Evolutionary conservation across 1,284 basidiomycete species (phyloP), one percentile per base, ranked within the genome.

Genomic region (Filobasidium uniguttulatum): DNA sequence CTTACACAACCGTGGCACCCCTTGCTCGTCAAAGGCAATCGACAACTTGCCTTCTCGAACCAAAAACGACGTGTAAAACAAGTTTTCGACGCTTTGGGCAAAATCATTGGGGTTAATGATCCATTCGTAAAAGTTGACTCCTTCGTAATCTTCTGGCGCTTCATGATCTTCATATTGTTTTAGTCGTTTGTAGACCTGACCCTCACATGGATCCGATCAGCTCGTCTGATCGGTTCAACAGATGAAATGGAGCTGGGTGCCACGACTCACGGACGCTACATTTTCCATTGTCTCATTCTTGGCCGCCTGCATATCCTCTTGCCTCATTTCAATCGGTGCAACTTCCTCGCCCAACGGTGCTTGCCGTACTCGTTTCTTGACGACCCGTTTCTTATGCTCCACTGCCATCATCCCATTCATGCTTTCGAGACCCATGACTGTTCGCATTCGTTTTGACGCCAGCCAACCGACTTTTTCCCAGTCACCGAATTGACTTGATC

Each of bases 31-130:
- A 9, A 62, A 57, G 10, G 61, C 55, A n/a, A 71, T 61, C 1
- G 60, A 63, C 0, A 65, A 71, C 41, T 60, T 61, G 6, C 71
- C 70, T 33, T 76, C 73, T 44, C 67, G 63, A 20, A 76, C 63
- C 29, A 77, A 60, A 56, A 77, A 77, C 45, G 71, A 72, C 30
- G 73, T 65, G 58, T 73, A 75, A 57, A 77, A 77, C 49, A 74
- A 59, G 55, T 77, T 77, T 55, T 77, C 75, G 40, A 76, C 71
- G 1, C 72, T 72, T 47, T 76, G 73, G 19, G 65, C 62, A 54
- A 72, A 76, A 48, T 69, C 71, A 5, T 67, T 46, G 2, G 74
- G 74, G 53, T 76, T 71, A 48, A 75, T 59, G 30, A 73, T 66
- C 54, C 75, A 71, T 19, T 60, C 43, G 63, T 75, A 75, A 45